Base-by-base conservation (phyloP, 345 rosid species). In the Garcia nutans region DNA sequence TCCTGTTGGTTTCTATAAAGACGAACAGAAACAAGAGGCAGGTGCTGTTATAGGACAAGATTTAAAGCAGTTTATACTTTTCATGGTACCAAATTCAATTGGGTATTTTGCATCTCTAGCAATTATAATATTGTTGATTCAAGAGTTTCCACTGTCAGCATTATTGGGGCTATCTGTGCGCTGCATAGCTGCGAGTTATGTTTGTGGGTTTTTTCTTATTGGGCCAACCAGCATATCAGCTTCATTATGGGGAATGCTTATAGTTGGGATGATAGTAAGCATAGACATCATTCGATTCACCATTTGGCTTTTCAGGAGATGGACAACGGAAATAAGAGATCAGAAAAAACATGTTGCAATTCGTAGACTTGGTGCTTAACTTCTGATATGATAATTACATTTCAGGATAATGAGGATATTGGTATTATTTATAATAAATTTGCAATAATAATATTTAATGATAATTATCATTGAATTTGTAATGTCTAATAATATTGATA, bases 111-210 rank as follows among this genome's bases (percentile, higher is more conserved):
- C 49, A 0, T 44, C 56, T n/a, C 0, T 68, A 2, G 71, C 55
- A 9, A 56, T 68, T 20, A 68, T 68, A 19, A 68, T 7, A 5
- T 47, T 17, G 0, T 2, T 68, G 17, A 68, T 68, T 45, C 71
- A 68, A 9, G 50, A 45, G 16, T 68, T 41, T 22, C 71, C 71
- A 4, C 57, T 68, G 20, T 41, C 49, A 7, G 20, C 71, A 10
- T 68, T 68, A 24, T 28, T 68, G 17, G 56, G 71, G 57, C 20
- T 68, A 22, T 20, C 71, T 42, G 28, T 42, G 24, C 49, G 71
- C 8, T 67, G 71, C n/a, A 65, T 65, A 24, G 70, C n/a, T 37
- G 70, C 70, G 16, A 33, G 9, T 41, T 65, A 65, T 65, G 15
- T 67, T 33, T 42, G 16, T 67, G 71, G 71, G 0, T 4, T 67